A percentile compares a stretch with the other conserved stretches of the same genome.
Evolutionary conservation across 495 filamentous ascomycete genomes (phyloP).

Genomic region (Aspergillus biplanus): DNA sequence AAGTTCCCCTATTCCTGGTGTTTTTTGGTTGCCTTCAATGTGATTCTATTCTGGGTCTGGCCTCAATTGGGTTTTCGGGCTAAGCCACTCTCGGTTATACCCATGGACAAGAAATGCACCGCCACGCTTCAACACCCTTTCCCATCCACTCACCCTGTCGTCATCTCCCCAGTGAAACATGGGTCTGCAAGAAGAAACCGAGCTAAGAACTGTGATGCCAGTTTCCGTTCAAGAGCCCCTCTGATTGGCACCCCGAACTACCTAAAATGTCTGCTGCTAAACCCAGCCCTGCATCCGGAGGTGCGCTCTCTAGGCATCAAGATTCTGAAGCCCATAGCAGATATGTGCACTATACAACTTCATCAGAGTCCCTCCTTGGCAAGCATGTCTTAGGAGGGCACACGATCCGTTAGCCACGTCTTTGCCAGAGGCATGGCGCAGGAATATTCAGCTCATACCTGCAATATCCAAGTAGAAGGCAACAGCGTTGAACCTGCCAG

Average conservation of each 20-base stretch:
- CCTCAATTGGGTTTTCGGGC: constrained; percentile 1
- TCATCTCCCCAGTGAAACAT: not conserved
- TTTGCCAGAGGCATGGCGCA: not conserved
- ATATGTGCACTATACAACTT: constrained; percentile 6
- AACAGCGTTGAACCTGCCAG: constrained; percentile 86
- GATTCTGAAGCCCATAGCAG: constrained; percentile 14
- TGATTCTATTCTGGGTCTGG: constrained; percentile 7
- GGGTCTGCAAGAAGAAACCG: not conserved
- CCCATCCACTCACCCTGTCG: not conserved
- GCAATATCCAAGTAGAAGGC: constrained; percentile 93
- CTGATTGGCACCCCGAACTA: constrained; percentile 9
- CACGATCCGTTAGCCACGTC: constrained; percentile 16
- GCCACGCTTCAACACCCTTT: constrained; percentile 10
- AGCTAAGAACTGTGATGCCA: not conserved
- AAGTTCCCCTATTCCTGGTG: not conserved
- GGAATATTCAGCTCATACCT: constrained; percentile 47
- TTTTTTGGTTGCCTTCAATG: not conserved
- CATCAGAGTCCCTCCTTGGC: constrained; percentile 42
- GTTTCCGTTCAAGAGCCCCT: not conserved
- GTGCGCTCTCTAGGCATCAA: constrained; percentile 27
- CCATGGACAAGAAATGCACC: constrained; percentile 5
- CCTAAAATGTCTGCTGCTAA: constrained; percentile 11
- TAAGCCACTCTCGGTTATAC: constrained; percentile 9
- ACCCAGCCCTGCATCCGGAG: not conserved
- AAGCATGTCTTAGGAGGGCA: constrained; percentile 37